phyloP scores from a whole-genome alignment of 78 protist species.

The Dictyostelium brefeldianum region DNA sequence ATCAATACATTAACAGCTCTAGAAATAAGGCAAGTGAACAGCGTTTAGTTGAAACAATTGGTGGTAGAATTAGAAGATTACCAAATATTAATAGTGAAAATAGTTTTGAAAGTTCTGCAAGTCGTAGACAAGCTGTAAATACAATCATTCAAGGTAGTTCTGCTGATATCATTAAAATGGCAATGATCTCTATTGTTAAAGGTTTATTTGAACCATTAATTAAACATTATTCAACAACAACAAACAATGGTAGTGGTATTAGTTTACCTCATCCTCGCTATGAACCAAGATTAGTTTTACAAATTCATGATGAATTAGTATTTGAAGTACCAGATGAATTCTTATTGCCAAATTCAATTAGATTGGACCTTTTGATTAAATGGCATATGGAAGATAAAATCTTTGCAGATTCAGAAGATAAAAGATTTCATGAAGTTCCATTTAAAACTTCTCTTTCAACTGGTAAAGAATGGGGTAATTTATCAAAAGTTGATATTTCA shows the following conservation, averaged over 20 bases:
- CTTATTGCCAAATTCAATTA: not conserved
- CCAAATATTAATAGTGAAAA: not conserved
- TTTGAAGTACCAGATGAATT: conserved; percentile 80
- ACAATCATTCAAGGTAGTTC: conserved; percentile 88
- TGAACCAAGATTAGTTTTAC: conserved; percentile 62
- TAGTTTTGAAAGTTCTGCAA: not conserved
- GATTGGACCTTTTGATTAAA: conserved; percentile 22
- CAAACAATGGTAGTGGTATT: not conserved
- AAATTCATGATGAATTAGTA: conserved; percentile 89
- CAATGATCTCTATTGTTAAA: conserved; percentile 65
- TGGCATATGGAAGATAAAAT: conserved; percentile 27
- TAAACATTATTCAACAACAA: not conserved
- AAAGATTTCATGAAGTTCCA: conserved; percentile 2
- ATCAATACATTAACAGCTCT: not conserved
- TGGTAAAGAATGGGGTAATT: conserved; percentile 33
- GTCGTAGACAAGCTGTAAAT: conserved; percentile 54
- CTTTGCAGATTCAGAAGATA: no score
- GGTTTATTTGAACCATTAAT: not conserved
- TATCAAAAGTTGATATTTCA: not conserved
- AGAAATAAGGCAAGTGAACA: not conserved
- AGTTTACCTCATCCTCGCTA: no score
- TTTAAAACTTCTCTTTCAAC: not conserved
- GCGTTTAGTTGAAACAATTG: conserved; percentile 8
- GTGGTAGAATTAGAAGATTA: conserved; percentile 44
- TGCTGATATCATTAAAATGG: conserved; percentile 84